These are phyloP conservation scores for Amanita exitialis DNA, from an alignment of 768 basidiomycete species.

Conservation along the genomic window DNA sequence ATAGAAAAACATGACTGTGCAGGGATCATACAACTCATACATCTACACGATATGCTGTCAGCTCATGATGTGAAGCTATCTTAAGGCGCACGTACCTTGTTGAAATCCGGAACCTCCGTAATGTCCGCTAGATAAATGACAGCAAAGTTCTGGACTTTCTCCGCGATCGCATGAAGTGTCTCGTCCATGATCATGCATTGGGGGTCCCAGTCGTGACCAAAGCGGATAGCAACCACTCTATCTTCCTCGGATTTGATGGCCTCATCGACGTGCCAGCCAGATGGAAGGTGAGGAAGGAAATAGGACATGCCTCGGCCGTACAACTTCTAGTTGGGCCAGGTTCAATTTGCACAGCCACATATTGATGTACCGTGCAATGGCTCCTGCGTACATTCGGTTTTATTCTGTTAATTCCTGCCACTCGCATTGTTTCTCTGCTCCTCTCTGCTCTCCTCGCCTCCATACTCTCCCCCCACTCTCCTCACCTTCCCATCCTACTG, in stretches of 20 bases:
- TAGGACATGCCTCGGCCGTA: slow-evolving; percentile 54
- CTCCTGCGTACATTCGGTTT: too few relatives aligned
- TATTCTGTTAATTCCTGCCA: too few relatives aligned
- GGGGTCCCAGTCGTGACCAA: slow-evolving; percentile 88
- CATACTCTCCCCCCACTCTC: too few relatives aligned
- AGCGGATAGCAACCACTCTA: slow-evolving; percentile 87
- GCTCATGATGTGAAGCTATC: background rate
- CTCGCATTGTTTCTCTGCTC: too few relatives aligned
- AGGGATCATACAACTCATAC: slow-evolving; percentile 97
- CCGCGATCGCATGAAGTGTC: slow-evolving; percentile 82
- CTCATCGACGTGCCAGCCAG: slow-evolving; percentile 98
- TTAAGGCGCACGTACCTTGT: slow-evolving; percentile 56
- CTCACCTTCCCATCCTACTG: too few relatives aligned
- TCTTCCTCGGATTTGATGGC: slow-evolving; percentile 98
- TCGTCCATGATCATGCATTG: slow-evolving; percentile 99
- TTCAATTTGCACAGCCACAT: too few relatives aligned
- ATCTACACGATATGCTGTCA: slow-evolving; percentile 42
- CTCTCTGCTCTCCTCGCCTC: too few relatives aligned
- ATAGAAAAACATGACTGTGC: slow-evolving; percentile 98
- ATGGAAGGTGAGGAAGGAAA: slow-evolving; percentile 80
- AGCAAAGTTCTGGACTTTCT: slow-evolving; percentile 98
- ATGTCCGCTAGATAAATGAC: slow-evolving; percentile 95
- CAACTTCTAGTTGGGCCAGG: too few relatives aligned
- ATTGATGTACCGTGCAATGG: too few relatives aligned
- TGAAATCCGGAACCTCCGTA: slow-evolving; percentile 96